These are phyloP conservation scores for Neospora caninum DNA, from an alignment of 169 alveolate genomes.

Conservation along the genomic window DNA sequence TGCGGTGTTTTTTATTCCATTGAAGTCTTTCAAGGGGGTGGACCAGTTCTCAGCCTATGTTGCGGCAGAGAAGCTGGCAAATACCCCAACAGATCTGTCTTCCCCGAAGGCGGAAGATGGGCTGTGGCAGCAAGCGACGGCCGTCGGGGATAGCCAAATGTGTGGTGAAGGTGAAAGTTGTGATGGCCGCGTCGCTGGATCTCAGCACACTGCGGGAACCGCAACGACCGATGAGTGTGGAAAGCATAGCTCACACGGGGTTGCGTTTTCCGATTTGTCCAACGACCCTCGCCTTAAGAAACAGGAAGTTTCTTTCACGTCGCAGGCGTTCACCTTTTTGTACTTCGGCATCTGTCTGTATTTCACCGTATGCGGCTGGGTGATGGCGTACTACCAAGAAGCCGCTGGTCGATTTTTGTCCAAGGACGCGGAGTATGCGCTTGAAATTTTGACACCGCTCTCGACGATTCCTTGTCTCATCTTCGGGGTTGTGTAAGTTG, in stretches of 20 bases:
- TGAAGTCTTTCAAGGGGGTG: slow-evolving; percentile 37
- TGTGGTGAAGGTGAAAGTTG: no score
- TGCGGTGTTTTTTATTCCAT: slow-evolving; percentile 22
- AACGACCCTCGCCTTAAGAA: slow-evolving; percentile 22
- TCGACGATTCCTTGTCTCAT: slow-evolving; percentile 48
- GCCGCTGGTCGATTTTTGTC: slow-evolving; percentile 43
- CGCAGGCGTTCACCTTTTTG: slow-evolving; percentile 19
- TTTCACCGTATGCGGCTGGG: slow-evolving; percentile 45
- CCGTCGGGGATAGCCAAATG: background rate
- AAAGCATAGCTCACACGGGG: background rate
- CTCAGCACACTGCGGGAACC: no score
- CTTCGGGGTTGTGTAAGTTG: slow-evolving; percentile 46
- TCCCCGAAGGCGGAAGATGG: background rate
- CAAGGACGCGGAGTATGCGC: background rate
- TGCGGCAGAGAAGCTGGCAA: slow-evolving; percentile 27
- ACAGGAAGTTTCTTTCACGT: slow-evolving; percentile 17
- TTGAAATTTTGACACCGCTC: slow-evolving; percentile 36
- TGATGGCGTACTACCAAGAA: slow-evolving; percentile 53
- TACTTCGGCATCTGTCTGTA: slow-evolving; percentile 51
- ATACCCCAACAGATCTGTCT: background rate
- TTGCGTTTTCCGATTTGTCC: background rate
- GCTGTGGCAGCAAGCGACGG: background rate
- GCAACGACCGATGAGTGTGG: background rate
- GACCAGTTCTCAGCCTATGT: slow-evolving; percentile 32
- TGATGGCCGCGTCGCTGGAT: no score